Conservation (phyloP, 208 protist genomes). For the Trypanosoma vivax region DNA sequence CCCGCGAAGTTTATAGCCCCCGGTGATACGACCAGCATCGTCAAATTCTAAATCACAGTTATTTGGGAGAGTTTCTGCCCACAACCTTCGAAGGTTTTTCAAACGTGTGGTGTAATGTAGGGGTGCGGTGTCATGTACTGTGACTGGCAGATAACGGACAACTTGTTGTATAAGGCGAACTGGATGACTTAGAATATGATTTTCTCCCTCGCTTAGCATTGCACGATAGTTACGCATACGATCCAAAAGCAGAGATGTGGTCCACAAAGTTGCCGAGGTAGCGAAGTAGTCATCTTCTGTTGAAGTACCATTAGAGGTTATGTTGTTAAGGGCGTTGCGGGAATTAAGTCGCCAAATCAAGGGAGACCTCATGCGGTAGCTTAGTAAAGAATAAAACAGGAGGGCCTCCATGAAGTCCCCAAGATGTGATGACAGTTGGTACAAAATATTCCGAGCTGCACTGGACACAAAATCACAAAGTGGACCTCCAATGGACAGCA, state of each 20-base stretch:
- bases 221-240: conserved; percentile 10
- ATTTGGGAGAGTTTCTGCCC: conserved; percentile 4
- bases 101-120: conserved; percentile 13
- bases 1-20: conserved; percentile 33
- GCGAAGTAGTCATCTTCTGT: background rate
- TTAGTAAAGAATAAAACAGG: conserved; percentile 16
- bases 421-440: conserved; percentile 12
- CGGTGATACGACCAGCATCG: conserved; percentile 28
- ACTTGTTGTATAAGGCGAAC: conserved; percentile 18
- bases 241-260: conserved; percentile 3
- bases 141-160: conserved; percentile 18
- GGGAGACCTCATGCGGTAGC: background rate
- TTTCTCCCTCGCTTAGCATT: conserved; percentile 2
- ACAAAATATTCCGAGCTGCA: conserved; percentile 17
- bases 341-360: background rate
- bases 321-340: background rate
- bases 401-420: conserved; percentile 19
- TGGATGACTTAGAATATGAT: conserved; percentile 10
- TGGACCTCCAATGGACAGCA: conserved; percentile 6
- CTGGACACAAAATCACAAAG: conserved; percentile 18
- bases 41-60: conserved; percentile 25
- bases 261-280: background rate
- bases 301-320: background rate
- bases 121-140: conserved; percentile 20
- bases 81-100: conserved; percentile 14